Percentiles rank a stretch among this genome's conserved stretches.
phyloP scores from a whole-genome alignment of 129 eudicot species.

The Artemisia tridentata region DNA sequence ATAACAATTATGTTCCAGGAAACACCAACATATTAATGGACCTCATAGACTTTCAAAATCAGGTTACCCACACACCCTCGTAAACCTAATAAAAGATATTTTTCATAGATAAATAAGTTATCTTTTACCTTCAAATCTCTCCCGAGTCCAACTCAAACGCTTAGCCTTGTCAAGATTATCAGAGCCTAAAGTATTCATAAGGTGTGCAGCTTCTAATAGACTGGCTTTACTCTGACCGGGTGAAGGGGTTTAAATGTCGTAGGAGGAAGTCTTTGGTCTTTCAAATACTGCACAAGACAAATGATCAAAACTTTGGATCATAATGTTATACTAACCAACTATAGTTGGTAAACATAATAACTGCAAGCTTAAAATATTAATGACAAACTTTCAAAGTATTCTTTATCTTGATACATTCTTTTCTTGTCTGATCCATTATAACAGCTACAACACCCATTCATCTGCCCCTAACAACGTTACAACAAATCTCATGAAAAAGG shows the following conservation, averaged over 20 bases:
- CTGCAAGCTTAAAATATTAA: neutral
- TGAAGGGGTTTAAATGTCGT: constrained; percentile 94
- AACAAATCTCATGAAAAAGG: no score
- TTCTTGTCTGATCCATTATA: constrained; percentile 83
- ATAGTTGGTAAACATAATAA: neutral
- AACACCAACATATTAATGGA: constrained; percentile 76
- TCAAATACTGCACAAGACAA: constrained; percentile 66
- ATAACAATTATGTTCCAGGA: constrained; percentile 85
- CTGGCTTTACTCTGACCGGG: constrained; percentile 86
- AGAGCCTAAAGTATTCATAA: constrained; percentile 96
- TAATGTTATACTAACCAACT: neutral
- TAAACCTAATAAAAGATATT: neutral
- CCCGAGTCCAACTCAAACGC: constrained; percentile 84
- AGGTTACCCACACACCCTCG: no score
- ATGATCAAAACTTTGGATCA: constrained; percentile 10
- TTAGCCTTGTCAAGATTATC: constrained; percentile 91
- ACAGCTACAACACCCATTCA: constrained; percentile 98
- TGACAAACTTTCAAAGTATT: no score
- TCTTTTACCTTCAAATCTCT: constrained; percentile 72
- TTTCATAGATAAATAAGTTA: constrained; percentile 4
- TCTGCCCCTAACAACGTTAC: constrained; percentile 90
- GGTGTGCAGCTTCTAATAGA: no score
- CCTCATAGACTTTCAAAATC: constrained; percentile 23
- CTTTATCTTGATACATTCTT: constrained; percentile 91
- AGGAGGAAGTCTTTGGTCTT: constrained; percentile 97